Percentiles rank a stretch among this genome's conserved stretches.
These are phyloP conservation scores for Chaetomium cochliodes DNA, from an alignment of 495 filamentous ascomycete genomes.

Conservation along the genomic window DNA sequence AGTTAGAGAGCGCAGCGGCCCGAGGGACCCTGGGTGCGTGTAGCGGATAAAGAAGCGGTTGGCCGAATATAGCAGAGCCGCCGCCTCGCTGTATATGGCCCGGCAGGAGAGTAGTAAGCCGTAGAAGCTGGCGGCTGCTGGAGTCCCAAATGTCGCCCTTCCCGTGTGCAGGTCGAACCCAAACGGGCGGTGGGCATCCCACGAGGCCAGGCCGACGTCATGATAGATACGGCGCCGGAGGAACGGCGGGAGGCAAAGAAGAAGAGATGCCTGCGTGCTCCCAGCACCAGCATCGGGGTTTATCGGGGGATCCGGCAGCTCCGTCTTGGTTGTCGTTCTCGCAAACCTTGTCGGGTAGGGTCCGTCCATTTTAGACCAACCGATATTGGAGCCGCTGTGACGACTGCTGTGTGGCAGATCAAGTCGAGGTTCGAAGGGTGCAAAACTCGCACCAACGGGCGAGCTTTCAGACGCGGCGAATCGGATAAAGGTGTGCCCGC, in stretches of 20 bases:
- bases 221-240: constrained; percentile 1
- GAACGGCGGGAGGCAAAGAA: not conserved
- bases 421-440: no score
- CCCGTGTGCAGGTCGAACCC: not conserved
- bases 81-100: not conserved
- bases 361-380: not conserved
- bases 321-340: no score
- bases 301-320: no score
- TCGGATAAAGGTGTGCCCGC: no score
- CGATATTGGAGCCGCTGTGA: no score
- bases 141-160: not conserved
- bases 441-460: no score
- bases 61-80: not conserved
- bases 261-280: no score
- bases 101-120: constrained; percentile 1
- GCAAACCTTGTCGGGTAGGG: no score
- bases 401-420: no score
- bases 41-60: not conserved
- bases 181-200: not conserved
- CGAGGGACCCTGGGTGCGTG: not conserved
- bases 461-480: no score
- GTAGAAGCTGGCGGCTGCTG: not conserved
- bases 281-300: no score
- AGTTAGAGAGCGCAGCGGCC: not conserved
- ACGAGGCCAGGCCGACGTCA: not conserved